Base-by-base conservation (phyloP, 1,284 basidiomycete genomes). In the Stygiomarasmius scandens region DNA sequence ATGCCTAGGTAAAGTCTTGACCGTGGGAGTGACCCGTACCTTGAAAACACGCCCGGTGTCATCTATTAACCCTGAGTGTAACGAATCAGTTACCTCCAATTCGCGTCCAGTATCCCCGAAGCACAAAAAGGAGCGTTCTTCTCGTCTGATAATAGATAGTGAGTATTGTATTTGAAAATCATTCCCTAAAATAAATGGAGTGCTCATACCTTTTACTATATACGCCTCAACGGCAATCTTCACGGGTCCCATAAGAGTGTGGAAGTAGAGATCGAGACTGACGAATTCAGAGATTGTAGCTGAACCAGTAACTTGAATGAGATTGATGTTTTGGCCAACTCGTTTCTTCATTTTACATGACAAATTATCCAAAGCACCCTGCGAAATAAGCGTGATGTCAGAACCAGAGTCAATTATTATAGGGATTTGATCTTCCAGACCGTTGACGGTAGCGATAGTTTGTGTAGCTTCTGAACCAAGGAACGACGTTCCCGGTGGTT, bases 141-240 rank as follows among this genome's bases (percentile, higher is more conserved):
- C 63, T 1, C 60, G 11, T 24, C 66, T 34, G 0, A 69, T 25
- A 0, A 72, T 51, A 10, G 71, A 71, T 14, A 72, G 60, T 0
- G 59, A 60, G 50, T 70, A 72, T 25, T 70, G 69, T 41, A 66
- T 67, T 3, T 63, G 56, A 36, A 72, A 72, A 52, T 72, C 68
- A 57, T 69, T 71, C 5, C 69, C 70, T 10, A 71, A 53, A 27
- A 71, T 66, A 25, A 71, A 65, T 0, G 66, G 65, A 1, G 65
- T 61, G 2, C 50, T 51, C 64, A 65, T 65, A 1, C 60, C 63
- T 8, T 59, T 54, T 0, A 66, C 69, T 1, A 70, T 60, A 52
- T 71, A 71, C 1, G 69, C 70, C 52, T 73, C 70, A 2, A 71
- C 66, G 32, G 44, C 48, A 14, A 71, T 52, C 24, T 64, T 61